Conservation (phyloP, 371 early-diverging fungal genomes). For the Mortierella sp. region DNA sequence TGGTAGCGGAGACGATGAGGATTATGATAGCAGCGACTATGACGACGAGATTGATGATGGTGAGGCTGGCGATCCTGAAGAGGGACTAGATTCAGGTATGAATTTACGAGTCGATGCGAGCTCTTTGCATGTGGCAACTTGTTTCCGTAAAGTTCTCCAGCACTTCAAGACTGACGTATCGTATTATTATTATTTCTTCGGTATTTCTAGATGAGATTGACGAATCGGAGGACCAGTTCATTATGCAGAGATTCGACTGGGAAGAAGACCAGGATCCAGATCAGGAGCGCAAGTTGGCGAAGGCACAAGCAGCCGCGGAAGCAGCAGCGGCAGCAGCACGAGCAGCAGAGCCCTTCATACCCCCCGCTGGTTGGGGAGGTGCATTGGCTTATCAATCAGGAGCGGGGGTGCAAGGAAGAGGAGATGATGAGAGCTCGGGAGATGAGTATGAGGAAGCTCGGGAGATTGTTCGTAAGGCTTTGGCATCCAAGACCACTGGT, state of each 20-base stretch:
- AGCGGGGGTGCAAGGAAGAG: neutral
- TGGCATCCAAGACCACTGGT: neutral
- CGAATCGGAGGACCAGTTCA: constrained; percentile 30
- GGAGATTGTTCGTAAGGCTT: neutral
- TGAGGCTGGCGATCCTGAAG: constrained; percentile 19
- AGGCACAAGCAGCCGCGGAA: neutral
- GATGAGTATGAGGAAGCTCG: neutral
- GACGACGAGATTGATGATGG: neutral
- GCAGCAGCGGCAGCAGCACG: constrained; percentile 3
- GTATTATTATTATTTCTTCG: neutral
- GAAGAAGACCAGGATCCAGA: constrained; percentile 43
- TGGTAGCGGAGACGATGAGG: neutral
- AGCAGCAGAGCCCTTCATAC: constrained; percentile 6
- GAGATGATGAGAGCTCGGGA: neutral
- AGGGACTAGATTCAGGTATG: constrained; percentile 30
- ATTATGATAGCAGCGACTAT: neutral
- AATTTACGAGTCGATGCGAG: neutral
- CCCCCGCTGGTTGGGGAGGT: constrained; percentile 31
- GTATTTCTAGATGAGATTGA: constrained; percentile 26
- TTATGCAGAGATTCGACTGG: constrained; percentile 49
- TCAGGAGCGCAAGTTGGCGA: neutral
- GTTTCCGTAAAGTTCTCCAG: no score
- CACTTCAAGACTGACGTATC: neutral
- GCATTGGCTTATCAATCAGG: constrained; percentile 22
- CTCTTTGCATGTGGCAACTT: no score